Percentiles rank a stretch among this genome's conserved stretches.
Conservation (phyloP, 352 stramenopile species). For the Peronosclerospora sorghi region DNA sequence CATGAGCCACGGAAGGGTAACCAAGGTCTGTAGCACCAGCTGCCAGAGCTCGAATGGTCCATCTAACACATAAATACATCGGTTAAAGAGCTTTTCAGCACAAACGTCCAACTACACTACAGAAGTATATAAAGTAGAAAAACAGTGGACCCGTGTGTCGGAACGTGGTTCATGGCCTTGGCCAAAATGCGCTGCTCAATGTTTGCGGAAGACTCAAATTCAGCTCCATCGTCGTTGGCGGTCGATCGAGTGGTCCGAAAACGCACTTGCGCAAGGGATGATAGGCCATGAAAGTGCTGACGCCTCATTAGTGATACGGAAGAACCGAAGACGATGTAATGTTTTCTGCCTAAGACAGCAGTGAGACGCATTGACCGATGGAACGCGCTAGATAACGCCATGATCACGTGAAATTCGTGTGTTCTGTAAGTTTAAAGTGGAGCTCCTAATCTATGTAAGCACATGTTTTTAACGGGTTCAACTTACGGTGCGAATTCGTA, state of each 20-base stretch:
- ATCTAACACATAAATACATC: slow-evolving; percentile 28
- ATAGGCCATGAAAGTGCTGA: slow-evolving; percentile 4
- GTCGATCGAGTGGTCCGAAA: slow-evolving; percentile 15
- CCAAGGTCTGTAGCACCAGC: slow-evolving; percentile 54
- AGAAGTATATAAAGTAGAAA: not conserved
- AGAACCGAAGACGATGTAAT: not conserved
- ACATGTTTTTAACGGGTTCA: too few species aligned
- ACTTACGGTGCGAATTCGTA: too few species aligned
- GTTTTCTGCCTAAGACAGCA: slow-evolving; percentile 4
- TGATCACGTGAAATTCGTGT: too few species aligned
- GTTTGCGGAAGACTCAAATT: slow-evolving; percentile 15
- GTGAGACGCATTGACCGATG: slow-evolving; percentile 11
- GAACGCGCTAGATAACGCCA: too few species aligned
- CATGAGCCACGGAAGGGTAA: slow-evolving; percentile 71
- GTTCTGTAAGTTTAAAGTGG: too few species aligned
- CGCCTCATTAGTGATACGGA: slow-evolving; percentile 1
- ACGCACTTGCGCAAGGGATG: slow-evolving; percentile 3
- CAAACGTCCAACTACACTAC: not conserved
- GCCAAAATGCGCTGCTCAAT: slow-evolving; percentile 45
- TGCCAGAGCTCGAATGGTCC: slow-evolving; percentile 62
- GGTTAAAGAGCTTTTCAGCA: too few species aligned
- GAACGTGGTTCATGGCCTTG: slow-evolving; percentile 40
- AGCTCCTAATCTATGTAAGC: too few species aligned
- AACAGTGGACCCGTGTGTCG: slow-evolving; percentile 29
- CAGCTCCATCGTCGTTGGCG: slow-evolving; percentile 6